Base-by-base conservation (phyloP, 148 eudicot species). In the Amaranthus palmeri region DNA sequence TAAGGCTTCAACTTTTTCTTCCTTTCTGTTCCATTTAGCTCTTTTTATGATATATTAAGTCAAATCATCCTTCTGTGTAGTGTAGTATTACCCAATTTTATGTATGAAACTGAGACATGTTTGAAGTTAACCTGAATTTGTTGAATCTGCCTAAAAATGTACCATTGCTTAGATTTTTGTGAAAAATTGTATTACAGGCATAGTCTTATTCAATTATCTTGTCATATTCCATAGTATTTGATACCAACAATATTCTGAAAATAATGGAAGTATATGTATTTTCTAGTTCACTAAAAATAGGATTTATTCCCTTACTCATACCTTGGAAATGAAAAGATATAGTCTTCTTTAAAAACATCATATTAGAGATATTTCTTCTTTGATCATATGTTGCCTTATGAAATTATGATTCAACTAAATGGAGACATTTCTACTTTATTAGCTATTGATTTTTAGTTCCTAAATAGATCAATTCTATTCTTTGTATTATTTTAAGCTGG, bases 1-100 rank as follows among this genome's bases (percentile, higher is more conserved):
- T 15, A 65, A 17, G 62, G 68, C 9, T 44, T 44, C 18, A 67
- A 25, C 73, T 73, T 76, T 56, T 10, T 55, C 69, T 65, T 61
- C 25, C 54, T 25, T 41, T 62, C 5, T 3, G 10, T 4, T 50
- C 42, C 6, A 36, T 55, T 65, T 62, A 14, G 7, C 11, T 52
- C 53, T 72, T 41, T 12, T 36, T 43, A 1, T 53, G 57, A 5
- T 55, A 10, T 62, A 12, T 25, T 25, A 54, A 17, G 54, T 54
- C 14, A 15, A 10, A n/a, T 0, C 25, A 46, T 18, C 53, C 48
- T 65, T 25, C 54, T 46, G 36, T 25, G 36, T 25, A 25, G 36
- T 25, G 36, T 25, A 25, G 36, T 25, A 25, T 25, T 25, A 25
- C 36, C 36, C 36, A 25, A 25, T 25, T 25, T 25, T 25, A 25